Base-by-base conservation (phyloP, 2,329 filamentous ascomycete genomes). In the Byssochlamys sp. region DNA sequence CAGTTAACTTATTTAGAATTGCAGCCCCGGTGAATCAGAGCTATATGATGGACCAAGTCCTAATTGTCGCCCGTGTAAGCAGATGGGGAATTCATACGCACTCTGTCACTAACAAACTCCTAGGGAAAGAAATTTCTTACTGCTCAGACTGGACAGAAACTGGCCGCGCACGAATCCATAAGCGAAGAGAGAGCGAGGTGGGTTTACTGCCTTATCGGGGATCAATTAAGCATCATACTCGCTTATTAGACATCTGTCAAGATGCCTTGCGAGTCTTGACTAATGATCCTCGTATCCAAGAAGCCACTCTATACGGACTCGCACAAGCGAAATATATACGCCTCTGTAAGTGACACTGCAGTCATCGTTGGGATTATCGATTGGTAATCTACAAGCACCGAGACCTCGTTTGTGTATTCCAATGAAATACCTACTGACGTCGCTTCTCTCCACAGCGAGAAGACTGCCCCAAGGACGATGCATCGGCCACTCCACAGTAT, bases 11-110 rank as follows among this genome's bases (percentile, higher is more conserved):
- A 66, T 19, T 57, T 68, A 62, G 63, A 48, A 63, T 52, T 61
- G 58, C 27, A 60, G 59, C 39, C 54, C 57, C 2, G 56, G 60
- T 2, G 58, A 61, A 39, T 51, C 62, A 27, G 70, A 63, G 60
- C 73, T 69, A 57, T 73, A 73, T 64, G 59, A 68, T 39, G 60
- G 66, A 11, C 61, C 61, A 24, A 57, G 58, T 7, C 63, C 66
- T 3, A 76, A 76, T 59, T 65, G 63, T 58, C 73, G 74, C 52
- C 73, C 74, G 53, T 77, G 73, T 77, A 65, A 64, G 69, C 19
- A 19, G 19, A 19, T 1, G 19, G 19, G 19, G 19, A 19, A 19
- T 19, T 19, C 19, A 1, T 19, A 19, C 19, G 1, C 19, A 19
- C 19, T 19, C 19, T 19, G 19, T 19, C 19, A 19, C 19, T 19